A percentile compares a stretch with the other conserved stretches of the same genome.
Evolutionary conservation across 2,329 filamentous ascomycete genomes (phyloP).

Genomic region (Penicillium polonicum): DNA sequence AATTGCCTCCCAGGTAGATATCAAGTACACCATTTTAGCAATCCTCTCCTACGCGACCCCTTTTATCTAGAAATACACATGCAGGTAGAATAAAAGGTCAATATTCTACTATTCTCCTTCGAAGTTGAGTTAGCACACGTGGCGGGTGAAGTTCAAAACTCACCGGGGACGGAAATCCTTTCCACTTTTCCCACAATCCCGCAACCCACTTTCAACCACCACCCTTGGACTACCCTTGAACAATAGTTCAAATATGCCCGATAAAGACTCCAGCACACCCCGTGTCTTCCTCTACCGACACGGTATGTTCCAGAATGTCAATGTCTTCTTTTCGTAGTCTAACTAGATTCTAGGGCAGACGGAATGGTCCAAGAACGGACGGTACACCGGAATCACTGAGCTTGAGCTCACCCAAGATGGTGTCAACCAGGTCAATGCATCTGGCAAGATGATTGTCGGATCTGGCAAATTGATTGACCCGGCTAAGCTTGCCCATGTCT

Average conservation of each 20-base stretch:
- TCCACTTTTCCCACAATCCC: conserved; percentile 3
- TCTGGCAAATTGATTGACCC: conserved; percentile 54
- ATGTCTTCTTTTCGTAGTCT: not conserved
- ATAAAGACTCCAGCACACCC: conserved; percentile 40
- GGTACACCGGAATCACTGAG: conserved; percentile 49
- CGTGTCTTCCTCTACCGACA: conserved; percentile 42
- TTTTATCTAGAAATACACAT: not conserved
- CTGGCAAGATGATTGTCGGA: conserved; percentile 51
- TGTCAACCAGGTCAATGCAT: conserved; percentile 46
- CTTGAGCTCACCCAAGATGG: conserved; percentile 45
- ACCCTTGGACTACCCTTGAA: not conserved
- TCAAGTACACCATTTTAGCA: not conserved
- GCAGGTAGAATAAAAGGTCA: not conserved
- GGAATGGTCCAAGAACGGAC: conserved; percentile 50
- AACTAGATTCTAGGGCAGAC: conserved; percentile 35
- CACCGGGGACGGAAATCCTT: conserved; percentile 1
- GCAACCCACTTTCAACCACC: conserved; percentile 1
- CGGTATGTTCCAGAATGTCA: conserved; percentile 24
- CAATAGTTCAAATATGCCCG: conserved; percentile 33
- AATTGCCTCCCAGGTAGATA: not conserved
- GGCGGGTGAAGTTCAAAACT: conserved; percentile 1
- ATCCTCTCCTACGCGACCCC: not conserved
- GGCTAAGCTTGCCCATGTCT: conserved; percentile 47
- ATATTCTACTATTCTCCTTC: too few relatives aligned
- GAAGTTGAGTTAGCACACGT: not conserved